Evolutionary conservation across 768 basidiomycete genomes (phyloP).

Genomic region (Boletus rubescentipes): DNA sequence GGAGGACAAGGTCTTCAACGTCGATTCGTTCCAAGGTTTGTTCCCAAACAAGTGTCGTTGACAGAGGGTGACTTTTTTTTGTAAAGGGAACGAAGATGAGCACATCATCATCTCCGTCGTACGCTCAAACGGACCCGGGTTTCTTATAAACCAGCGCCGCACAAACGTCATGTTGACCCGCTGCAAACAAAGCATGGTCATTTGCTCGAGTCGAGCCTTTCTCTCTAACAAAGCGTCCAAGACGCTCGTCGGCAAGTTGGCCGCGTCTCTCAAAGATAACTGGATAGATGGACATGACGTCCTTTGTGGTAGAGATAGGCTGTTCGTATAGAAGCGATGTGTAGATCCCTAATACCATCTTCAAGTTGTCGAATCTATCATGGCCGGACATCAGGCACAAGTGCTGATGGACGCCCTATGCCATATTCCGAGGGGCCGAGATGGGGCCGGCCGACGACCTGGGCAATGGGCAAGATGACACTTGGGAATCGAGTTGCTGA

Average conservation of each 20-base stretch:
- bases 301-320: not conserved
- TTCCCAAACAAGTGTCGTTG: not conserved
- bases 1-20: slow-evolving; percentile 70
- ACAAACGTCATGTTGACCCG: slow-evolving; percentile 87
- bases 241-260: slow-evolving; percentile 29
- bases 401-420: too few relatives aligned
- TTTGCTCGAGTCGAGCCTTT: slow-evolving; percentile 50
- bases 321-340: not conserved
- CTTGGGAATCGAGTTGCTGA: not conserved
- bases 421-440: too few relatives aligned
- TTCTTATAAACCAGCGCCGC: slow-evolving; percentile 58
- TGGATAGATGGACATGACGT: slow-evolving; percentile 19
- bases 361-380: too few relatives aligned
- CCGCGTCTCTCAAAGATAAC: slow-evolving; percentile 3
- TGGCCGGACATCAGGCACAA: too few relatives aligned
- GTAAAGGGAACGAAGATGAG: slow-evolving; percentile 72
- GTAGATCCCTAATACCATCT: not conserved
- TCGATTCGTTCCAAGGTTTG: slow-evolving; percentile 79
- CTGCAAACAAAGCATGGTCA: slow-evolving; percentile 72
- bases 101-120: slow-evolving; percentile 71
- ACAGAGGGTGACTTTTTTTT: slow-evolving; percentile 11
- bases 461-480: not conserved
- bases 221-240: slow-evolving; percentile 14
- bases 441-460: not conserved
- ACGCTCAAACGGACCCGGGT: slow-evolving; percentile 57